These are phyloP conservation scores for Tricholoma sp. DNA, from an alignment of 768 basidiomycete species.

Conservation along the genomic window DNA sequence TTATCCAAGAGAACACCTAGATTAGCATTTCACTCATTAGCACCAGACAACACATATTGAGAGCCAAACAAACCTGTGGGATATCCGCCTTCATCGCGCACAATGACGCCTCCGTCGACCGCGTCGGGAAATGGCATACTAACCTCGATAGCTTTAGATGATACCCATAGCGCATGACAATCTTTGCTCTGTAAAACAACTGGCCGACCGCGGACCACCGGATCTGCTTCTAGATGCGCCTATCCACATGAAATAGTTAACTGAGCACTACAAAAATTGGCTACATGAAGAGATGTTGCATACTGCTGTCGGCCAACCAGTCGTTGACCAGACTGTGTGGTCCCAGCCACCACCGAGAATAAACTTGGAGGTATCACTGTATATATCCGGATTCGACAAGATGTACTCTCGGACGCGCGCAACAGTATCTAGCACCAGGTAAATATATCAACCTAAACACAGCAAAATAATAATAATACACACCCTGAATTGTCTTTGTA, in stretches of 20 bases:
- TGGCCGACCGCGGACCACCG: constrained; percentile 59
- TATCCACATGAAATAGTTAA: constrained; percentile 21
- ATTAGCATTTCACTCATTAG: constrained; percentile 1
- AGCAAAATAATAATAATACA: neutral
- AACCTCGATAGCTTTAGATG: constrained; percentile 48
- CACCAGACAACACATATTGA: neutral
- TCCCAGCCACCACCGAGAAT: constrained; percentile 90
- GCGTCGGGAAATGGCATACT: constrained; percentile 60
- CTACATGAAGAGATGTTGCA: constrained; percentile 13
- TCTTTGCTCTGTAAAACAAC: constrained; percentile 84
- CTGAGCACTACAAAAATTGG: neutral
- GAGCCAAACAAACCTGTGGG: constrained; percentile 56
- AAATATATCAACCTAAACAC: neutral
- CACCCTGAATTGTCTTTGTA: constrained; percentile 54
- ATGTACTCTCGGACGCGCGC: constrained; percentile 59
- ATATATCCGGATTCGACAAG: constrained; percentile 49
- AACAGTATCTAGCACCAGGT: constrained; percentile 47
- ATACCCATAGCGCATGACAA: constrained; percentile 87
- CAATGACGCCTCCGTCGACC: constrained; percentile 78
- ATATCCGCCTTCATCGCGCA: constrained; percentile 58
- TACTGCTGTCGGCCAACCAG: constrained; percentile 67
- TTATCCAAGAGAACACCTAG: constrained; percentile 80
- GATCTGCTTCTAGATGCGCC: constrained; percentile 71
- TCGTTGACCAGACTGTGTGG: constrained; percentile 68
- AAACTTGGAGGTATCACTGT: constrained; percentile 51